Evolutionary conservation across 176 grass and related monocot species (phyloP).

Genomic region (Carex cristatella): DNA sequence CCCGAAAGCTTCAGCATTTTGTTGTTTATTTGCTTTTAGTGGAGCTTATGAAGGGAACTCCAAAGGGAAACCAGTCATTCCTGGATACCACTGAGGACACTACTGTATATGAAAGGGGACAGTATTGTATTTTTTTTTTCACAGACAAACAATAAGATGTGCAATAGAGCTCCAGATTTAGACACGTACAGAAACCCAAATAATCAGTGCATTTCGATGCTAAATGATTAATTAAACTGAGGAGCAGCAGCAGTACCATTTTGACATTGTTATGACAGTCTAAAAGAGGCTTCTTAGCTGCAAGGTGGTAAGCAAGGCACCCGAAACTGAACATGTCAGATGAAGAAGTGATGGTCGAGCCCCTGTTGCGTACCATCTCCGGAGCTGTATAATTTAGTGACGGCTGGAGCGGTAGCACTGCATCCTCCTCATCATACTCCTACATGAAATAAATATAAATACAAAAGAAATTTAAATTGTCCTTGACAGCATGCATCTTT

Average conservation of each 20-base stretch:
- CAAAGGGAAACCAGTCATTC: not conserved
- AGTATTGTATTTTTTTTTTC: not conserved
- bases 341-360: constrained; percentile 50
- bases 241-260: constrained; percentile 52
- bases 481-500: not conserved
- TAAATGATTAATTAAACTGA: not conserved
- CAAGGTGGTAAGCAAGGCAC: constrained; percentile 88
- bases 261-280: constrained; percentile 99
- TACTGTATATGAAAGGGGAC: constrained; percentile 5
- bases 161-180: not conserved
- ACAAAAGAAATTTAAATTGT: not conserved
- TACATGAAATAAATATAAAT: constrained; percentile 31
- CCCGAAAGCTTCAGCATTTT: not conserved
- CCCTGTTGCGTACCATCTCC: constrained; percentile 76
- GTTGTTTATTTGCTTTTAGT: not conserved
- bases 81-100: not conserved
- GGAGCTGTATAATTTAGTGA: constrained; percentile 92
- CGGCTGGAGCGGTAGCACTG: constrained; percentile 84
- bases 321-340: constrained; percentile 98
- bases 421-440: constrained; percentile 98
- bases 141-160: not conserved
- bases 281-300: constrained; percentile 75
- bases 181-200: constrained; percentile 10
- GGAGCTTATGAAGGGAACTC: not conserved
- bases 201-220: not conserved